phyloP scores from a whole-genome alignment of 2,329 filamentous ascomycete genomes.

The Paraphoma sp. region DNA sequence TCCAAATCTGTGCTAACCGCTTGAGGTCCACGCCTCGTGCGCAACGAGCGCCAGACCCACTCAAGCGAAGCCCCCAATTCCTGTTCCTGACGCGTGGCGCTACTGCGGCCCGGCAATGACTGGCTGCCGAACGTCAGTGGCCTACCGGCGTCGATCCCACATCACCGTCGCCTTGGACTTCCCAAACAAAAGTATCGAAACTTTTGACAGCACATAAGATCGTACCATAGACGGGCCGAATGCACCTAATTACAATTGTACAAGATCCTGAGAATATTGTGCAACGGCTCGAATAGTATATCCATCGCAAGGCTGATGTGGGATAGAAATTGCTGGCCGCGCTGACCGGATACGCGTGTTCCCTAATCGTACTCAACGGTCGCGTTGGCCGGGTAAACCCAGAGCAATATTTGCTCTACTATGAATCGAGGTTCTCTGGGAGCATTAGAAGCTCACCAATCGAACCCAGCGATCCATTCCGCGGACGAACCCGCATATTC shows the following conservation, averaged over 20 bases:
- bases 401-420: neutral
- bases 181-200: neutral
- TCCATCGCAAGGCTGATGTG: neutral
- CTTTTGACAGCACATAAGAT: neutral
- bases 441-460: slow-evolving; percentile 1
- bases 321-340: neutral
- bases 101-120: slow-evolving; percentile 18
- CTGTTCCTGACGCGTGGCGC: slow-evolving; percentile 29
- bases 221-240: neutral
- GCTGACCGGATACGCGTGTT: neutral
- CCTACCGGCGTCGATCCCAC: slow-evolving; percentile 20
- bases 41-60: slow-evolving; percentile 13
- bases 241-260: neutral
- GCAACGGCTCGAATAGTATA: neutral
- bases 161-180: slow-evolving; percentile 6
- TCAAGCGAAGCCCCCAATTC: slow-evolving; percentile 13
- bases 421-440: neutral
- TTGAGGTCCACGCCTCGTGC: slow-evolving; percentile 12
- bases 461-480: neutral
- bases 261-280: neutral
- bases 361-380: neutral
- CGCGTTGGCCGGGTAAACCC: slow-evolving; percentile 1
- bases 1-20: slow-evolving; percentile 11
- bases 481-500: neutral
- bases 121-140: slow-evolving; percentile 12